Evolutionary conservation across 78 protist species (phyloP), one percentile per base, ranked within the genome.

Genomic region (Planoprotostelium fungivorum): DNA sequence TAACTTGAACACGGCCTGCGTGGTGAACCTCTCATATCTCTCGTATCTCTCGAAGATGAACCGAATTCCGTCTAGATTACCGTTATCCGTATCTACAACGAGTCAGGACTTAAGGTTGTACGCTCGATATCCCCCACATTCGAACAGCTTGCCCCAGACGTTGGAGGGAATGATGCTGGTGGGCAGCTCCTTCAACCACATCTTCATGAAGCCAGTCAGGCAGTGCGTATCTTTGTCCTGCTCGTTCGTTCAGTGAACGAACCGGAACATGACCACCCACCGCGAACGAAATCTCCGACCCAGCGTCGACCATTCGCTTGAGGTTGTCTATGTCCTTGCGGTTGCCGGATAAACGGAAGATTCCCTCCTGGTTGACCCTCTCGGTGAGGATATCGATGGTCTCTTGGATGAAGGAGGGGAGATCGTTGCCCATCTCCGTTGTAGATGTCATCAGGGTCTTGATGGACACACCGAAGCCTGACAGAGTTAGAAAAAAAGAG

Each of bases 281-380:
- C 35, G 92, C 84, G 84, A 89, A 91, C 35, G 88, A 91, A 63
- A 91, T 38, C 28, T 93, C 93, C 0, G 88, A 83, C 37, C 93
- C 95, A 36, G 94, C 85, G 37, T 93, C 95, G 63, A 93, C 89
- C 38, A 89, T 92, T 29, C 84, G 88, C 51, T 85, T 87, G 31
- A 89, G 88, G 34, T 86, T 38, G 36, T 93, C 93, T 0, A 93
- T 34, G 1, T 88, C 63, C 29, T 88, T 88, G 39, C 89, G 90
- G 37, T 93, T 90, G 23, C 93, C 95, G 28, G 92, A 88, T 31
- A 91, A 89, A 85, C 95, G 89, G 91, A 93, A 93, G 37, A 93
- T 85, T 38, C 95, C 95, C 73, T 93, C 95, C 16, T 51, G 73
- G 5, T 25, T 5, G 16, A 51, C 5, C 73, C 73, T 5, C n/a